Conservation (phyloP, 108 stramenopile genomes). For the Cylindrotheca fusiformis region DNA sequence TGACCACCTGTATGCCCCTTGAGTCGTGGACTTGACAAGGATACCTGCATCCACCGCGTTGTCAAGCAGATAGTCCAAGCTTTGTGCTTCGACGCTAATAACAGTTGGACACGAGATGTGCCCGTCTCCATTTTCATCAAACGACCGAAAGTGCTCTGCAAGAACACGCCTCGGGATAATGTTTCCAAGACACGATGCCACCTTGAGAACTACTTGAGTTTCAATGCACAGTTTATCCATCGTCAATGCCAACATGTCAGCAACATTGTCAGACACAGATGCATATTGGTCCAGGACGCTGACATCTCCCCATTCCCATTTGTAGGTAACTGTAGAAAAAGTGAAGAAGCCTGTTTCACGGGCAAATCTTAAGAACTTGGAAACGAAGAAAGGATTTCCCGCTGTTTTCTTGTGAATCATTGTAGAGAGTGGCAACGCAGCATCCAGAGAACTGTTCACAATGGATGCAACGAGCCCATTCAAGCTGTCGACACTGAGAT, state of each 20-base stretch:
- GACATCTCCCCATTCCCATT: constrained; percentile 54
- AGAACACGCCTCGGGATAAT: constrained; percentile 9
- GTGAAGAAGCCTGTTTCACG: constrained; percentile 25
- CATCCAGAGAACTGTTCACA: constrained; percentile 1
- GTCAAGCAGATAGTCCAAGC: constrained; percentile 4
- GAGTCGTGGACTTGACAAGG: neutral
- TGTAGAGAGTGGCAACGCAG: constrained; percentile 14
- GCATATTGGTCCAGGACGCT: constrained; percentile 25
- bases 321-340: constrained; percentile 23
- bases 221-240: constrained; percentile 18
- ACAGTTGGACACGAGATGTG: neutral
- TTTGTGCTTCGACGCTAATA: constrained; percentile 3
- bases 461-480: constrained; percentile 33
- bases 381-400: constrained; percentile 55
- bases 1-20: constrained; percentile 19
- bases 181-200: constrained; percentile 44
- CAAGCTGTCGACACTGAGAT: constrained; percentile 14
- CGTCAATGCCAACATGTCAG: constrained; percentile 36
- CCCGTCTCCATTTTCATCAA: neutral
- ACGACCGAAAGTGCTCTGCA: constrained; percentile 4
- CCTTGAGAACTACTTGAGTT: constrained; percentile 16
- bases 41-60: constrained; percentile 8
- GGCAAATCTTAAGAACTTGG: constrained; percentile 38
- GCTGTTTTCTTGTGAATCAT: constrained; percentile 49
- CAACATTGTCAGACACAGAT: constrained; percentile 41